phyloP scores from a whole-genome alignment of 129 eudicot genomes.

The Tanacetum coccineum region DNA sequence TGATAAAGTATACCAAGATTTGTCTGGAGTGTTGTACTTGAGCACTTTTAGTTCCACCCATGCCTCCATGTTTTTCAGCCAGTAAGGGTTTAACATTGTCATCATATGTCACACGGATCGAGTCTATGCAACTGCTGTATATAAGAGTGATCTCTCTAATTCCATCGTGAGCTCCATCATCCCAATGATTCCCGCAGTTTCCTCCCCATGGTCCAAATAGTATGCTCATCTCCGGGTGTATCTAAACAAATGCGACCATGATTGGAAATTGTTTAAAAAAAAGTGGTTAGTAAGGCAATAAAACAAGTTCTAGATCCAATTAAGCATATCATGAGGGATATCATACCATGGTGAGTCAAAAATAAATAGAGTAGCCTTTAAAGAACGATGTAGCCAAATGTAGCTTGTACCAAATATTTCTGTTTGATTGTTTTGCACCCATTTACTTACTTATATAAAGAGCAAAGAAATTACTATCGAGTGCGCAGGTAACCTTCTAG shows the following conservation, averaged over 20 bases:
- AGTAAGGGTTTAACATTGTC: slow-evolving; percentile 37
- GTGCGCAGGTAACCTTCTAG: too few species aligned
- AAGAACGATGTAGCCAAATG: too few species aligned
- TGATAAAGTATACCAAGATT: background rate
- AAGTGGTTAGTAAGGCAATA: background rate
- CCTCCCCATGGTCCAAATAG: slow-evolving; percentile 54
- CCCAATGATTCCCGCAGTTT: slow-evolving; percentile 45
- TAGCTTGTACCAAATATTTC: too few species aligned
- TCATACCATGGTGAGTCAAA: background rate
- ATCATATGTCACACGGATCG: slow-evolving; percentile 45
- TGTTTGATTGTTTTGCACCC: too few species aligned
- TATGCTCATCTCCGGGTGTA: slow-evolving; percentile 17
- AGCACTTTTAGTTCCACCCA: slow-evolving; percentile 40
- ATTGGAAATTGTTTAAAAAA: background rate
- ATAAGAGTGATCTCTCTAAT: slow-evolving; percentile 43
- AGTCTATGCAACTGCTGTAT: slow-evolving; percentile 49
- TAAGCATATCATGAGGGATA: background rate
- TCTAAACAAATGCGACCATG: background rate
- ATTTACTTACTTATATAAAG: too few species aligned
- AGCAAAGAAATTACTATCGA: too few species aligned
- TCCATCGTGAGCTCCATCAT: slow-evolving; percentile 12
- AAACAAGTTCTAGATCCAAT: background rate
- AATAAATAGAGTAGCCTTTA: too few species aligned
- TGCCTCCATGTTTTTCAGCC: slow-evolving; percentile 54
- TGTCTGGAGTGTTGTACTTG: slow-evolving; percentile 19